Evolutionary conservation across 2,329 filamentous ascomycete genomes (phyloP).

Genomic region (Cladosporium sp.): DNA sequence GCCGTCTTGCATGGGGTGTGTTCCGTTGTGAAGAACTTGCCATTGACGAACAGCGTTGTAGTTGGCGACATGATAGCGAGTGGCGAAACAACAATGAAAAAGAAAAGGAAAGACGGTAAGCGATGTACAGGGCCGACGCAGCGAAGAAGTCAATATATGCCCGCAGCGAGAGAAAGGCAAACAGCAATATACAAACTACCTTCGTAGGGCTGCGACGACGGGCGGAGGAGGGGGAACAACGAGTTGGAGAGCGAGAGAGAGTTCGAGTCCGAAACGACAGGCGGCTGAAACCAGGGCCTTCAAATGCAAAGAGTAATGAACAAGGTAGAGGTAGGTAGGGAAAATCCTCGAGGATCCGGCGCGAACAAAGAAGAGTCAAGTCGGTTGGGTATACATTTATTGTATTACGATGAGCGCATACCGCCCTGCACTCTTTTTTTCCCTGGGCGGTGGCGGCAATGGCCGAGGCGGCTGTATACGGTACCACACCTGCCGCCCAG

Average conservation of each 20-base stretch:
- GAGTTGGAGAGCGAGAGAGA: background rate
- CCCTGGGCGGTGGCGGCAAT: background rate
- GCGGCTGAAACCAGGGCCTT: background rate
- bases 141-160: background rate
- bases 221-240: background rate
- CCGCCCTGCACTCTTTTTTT: background rate
- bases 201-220: background rate
- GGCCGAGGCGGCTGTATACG: constrained; percentile 13
- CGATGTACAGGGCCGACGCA: background rate
- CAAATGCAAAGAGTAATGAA: background rate
- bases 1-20: constrained; percentile 8
- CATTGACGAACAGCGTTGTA: constrained; percentile 20
- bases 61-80: constrained; percentile 5
- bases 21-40: constrained; percentile 22
- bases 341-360: constrained; percentile 1
- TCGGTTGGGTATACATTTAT: constrained; percentile 3
- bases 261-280: background rate
- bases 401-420: constrained; percentile 21
- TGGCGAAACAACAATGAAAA: background rate
- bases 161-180: background rate
- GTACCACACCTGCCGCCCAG: background rate
- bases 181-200: background rate
- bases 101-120: background rate
- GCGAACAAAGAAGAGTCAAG: background rate
- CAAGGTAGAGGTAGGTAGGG: background rate